Evolutionary conservation across 306 rosid genomes (phyloP).

Genomic region (Cajanus cajan): DNA sequence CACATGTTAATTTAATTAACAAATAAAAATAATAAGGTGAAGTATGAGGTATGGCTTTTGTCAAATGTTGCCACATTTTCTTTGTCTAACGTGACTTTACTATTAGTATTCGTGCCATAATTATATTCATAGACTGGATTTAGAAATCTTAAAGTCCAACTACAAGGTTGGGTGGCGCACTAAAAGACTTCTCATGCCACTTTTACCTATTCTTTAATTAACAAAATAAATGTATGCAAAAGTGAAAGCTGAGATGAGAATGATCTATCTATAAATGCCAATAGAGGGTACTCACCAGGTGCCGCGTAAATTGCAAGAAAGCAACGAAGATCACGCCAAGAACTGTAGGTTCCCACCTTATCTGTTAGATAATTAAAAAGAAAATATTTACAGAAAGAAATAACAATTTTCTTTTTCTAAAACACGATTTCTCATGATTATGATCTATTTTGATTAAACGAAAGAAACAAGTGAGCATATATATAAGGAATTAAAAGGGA

Average conservation of each 20-base stretch:
- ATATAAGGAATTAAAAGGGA: neutral
- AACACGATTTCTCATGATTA: neutral
- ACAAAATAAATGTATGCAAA: neutral
- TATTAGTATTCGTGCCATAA: neutral
- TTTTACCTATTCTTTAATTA: neutral
- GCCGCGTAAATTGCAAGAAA: constrained; percentile 56
- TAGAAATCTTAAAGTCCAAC: neutral
- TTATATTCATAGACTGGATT: neutral
- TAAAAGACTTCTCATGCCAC: neutral
- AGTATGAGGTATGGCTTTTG: neutral
- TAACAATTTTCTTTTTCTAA: neutral
- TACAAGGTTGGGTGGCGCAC: constrained; percentile 28
- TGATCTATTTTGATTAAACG: neutral
- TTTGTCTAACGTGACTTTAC: neutral
- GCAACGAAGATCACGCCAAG: constrained; percentile 53
- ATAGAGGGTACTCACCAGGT: constrained; percentile 44
- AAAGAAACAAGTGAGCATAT: neutral
- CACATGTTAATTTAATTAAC: neutral
- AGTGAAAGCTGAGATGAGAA: constrained; percentile 14
- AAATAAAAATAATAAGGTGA: neutral
- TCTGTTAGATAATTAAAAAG: constrained; percentile 42
- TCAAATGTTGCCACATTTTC: neutral
- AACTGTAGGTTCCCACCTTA: constrained; percentile 69
- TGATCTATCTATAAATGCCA: neutral
- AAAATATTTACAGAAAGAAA: neutral